Base-by-base conservation (phyloP, 1,139 yeast species). In the Scheffersomyces cryptocercus region DNA sequence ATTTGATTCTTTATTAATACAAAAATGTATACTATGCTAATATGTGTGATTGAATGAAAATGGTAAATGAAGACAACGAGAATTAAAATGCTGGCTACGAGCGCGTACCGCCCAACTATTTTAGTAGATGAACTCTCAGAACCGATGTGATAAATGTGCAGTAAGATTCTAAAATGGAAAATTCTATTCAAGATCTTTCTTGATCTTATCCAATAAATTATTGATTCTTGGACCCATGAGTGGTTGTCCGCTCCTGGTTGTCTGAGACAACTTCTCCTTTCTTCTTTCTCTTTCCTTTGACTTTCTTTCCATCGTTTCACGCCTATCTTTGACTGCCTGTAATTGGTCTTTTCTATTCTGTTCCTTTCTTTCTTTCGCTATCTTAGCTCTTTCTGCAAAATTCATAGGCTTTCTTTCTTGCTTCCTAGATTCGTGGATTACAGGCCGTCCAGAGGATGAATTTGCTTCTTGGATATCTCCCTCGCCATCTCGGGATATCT, bases 221-320 rank as follows among this genome's bases (percentile, higher is more conserved):
- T 82, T 85, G 47, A 91, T 88, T 61, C 96, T 78, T 8, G 97
- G 95, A 0, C 89, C 97, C 95, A 91, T 88, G 39, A 81, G 65
- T 2, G 97, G 97, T 62, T 91, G 98, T 1, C 98, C 97, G 5
- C 73, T 64, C 50, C 73, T 73, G 1, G 96, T 90, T 47, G 73
- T 82, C 50, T 85, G 77, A 1, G 81, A 66, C 9, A 85, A 53
- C 31, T 67, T 68, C 45, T 77, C 78, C 49, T 81, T 77, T 55
- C 77, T 77, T 40, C 65, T 62, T 45, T 74, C 79, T 31, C 87
- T 42, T 31, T 54, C 55, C 43, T 42, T 47, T 35, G 48, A 51
- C 44, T 49, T 53, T 35, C 37, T 42, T 37, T 52, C 62, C 20
- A 55, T 46, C 36, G 46, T 37, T 38, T 47, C 43, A 14, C 60